Percentiles rank a stretch among this genome's conserved stretches.
Evolutionary conservation across 2,329 filamentous ascomycete species (phyloP).

Genomic region (Coccinonectria pachysandricola): DNA sequence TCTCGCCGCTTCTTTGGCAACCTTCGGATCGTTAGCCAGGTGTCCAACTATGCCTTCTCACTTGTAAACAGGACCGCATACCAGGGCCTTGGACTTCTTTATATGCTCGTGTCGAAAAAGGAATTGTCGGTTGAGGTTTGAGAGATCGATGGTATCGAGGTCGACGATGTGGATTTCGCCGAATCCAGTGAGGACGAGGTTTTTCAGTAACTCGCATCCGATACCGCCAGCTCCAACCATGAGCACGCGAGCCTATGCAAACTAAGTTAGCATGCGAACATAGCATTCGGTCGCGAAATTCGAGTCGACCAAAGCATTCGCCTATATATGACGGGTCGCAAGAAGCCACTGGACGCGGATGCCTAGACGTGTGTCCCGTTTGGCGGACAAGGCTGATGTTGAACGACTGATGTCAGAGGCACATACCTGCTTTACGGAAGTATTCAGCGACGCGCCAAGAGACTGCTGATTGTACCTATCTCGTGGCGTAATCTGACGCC

Average conservation of each 20-base stretch:
- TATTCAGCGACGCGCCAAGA: conserved; percentile 54
- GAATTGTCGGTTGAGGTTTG: conserved; percentile 95
- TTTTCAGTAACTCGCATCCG: conserved; percentile 94
- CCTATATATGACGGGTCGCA: conserved; percentile 1
- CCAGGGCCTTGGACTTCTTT: conserved; percentile 90
- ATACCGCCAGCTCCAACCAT: conserved; percentile 97
- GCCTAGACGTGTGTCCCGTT: conserved; percentile 4
- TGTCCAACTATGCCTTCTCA: conserved; percentile 1
- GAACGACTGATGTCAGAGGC: conserved; percentile 1
- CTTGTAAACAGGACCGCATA: conserved; percentile 37
- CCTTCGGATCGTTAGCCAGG: conserved; percentile 36
- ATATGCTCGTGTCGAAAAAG: conserved; percentile 95
- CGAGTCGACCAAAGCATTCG: too few relatives aligned
- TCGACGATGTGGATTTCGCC: conserved; percentile 92
- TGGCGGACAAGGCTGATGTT: conserved; percentile 5
- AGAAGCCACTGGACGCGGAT: conserved; percentile 1
- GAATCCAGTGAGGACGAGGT: conserved; percentile 84
- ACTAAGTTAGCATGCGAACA: conserved; percentile 10
- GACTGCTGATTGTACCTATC: conserved; percentile 54
- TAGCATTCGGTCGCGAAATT: conserved; percentile 1
- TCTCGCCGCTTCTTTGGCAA: conserved; percentile 83
- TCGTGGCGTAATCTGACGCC: conserved; percentile 26
- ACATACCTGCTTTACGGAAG: conserved; percentile 57
- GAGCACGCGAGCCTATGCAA: conserved; percentile 63
- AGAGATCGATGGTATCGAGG: conserved; percentile 95